Percentiles rank a stretch among this genome's conserved stretches.
phyloP scores from a whole-genome alignment of 495 filamentous ascomycete species.

The Cetradonia linearis region DNA sequence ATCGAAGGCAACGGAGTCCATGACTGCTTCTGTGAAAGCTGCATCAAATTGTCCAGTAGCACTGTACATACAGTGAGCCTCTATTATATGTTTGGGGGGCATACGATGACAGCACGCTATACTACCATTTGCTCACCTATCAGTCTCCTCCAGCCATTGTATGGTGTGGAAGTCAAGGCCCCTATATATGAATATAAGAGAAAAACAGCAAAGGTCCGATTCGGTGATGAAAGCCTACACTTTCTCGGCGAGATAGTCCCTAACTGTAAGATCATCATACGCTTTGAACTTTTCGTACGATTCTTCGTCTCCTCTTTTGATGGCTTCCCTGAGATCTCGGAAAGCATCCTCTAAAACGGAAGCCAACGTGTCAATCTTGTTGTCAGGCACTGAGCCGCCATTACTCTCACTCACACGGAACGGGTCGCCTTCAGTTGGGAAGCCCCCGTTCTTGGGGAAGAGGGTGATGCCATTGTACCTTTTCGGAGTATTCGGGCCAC shows the following conservation, averaged over 20 bases:
- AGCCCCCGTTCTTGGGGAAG: background rate
- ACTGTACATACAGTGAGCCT: background rate
- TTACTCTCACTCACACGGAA: constrained; percentile 8
- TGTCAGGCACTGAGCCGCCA: constrained; percentile 5
- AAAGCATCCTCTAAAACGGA: background rate
- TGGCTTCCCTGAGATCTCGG: background rate
- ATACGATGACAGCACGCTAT: background rate
- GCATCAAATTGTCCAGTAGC: constrained; percentile 3
- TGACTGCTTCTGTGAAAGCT: constrained; percentile 8
- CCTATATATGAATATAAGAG: background rate
- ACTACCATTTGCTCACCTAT: background rate
- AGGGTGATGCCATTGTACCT: constrained; percentile 6
- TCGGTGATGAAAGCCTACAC: background rate
- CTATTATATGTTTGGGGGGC: background rate
- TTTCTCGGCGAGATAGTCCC: background rate
- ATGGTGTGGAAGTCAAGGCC: constrained; percentile 8
- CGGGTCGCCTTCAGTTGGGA: background rate
- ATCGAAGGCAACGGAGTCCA: constrained; percentile 9
- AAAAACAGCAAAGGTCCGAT: background rate
- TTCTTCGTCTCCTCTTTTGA: background rate
- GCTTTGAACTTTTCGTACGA: background rate
- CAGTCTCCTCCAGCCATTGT: constrained; percentile 10
- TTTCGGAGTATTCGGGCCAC: background rate
- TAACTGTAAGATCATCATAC: constrained; percentile 6
- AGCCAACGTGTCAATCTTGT: background rate